These are phyloP conservation scores for Pseudocercospora musae DNA, from an alignment of 2,329 filamentous ascomycete genomes.

Conservation along the genomic window DNA sequence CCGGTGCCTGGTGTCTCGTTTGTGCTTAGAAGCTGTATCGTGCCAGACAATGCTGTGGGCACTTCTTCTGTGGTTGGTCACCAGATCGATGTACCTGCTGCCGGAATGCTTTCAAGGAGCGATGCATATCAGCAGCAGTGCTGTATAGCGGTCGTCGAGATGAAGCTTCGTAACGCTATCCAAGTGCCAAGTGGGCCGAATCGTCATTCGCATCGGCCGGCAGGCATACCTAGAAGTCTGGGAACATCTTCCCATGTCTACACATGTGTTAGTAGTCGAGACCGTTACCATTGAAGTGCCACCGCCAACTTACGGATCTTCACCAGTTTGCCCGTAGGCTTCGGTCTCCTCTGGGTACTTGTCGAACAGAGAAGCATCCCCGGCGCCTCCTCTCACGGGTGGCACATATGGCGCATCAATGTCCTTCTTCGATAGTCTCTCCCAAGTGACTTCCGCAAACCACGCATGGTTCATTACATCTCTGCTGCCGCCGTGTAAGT, in stretches of 20 bases:
- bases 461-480: constrained; percentile 95
- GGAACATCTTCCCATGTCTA: constrained; percentile 72
- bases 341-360: constrained; percentile 97
- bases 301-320: constrained; percentile 72
- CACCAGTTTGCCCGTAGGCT: constrained; percentile 73
- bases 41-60: constrained; percentile 1
- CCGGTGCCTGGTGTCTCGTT: constrained; percentile 1
- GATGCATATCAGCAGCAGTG: constrained; percentile 1
- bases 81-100: constrained; percentile 6
- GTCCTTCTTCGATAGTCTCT: constrained; percentile 87
- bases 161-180: not conserved
- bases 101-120: not conserved
- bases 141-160: not conserved
- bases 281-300: not conserved
- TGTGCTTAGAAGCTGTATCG: constrained; percentile 25
- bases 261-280: constrained; percentile 16
- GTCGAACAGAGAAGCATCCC: constrained; percentile 96
- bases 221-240: constrained; percentile 58
- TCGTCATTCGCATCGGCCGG: not conserved
- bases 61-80: not conserved
- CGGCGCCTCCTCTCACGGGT: constrained; percentile 86
- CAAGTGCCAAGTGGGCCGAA: not conserved
- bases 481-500: constrained; percentile 82
- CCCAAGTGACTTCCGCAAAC: constrained; percentile 98
- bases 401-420: constrained; percentile 98